Base-by-base conservation (phyloP, 306 rosid genomes). In the Vachellia collinsii region DNA sequence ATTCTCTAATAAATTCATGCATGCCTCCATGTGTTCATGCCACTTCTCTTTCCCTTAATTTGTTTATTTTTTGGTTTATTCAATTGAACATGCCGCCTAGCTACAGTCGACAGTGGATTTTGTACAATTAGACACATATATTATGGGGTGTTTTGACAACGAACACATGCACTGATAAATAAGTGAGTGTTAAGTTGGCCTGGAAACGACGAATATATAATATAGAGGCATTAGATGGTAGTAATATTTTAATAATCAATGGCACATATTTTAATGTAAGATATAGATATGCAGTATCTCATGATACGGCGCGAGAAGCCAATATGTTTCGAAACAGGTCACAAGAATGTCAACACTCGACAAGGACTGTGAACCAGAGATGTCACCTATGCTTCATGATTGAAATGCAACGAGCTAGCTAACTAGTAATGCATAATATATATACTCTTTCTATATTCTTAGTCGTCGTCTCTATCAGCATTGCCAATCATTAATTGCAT, bases 1-100 rank as follows among this genome's bases (percentile, higher is more conserved):
- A 54, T 44, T 10, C 64, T 51, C 72, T 20, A 63, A 41, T 36
- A 70, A 50, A 23, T 70, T 3, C 53, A 75, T 70, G 46, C 64
- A 9, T 10, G 8, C 44, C 56, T 50, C 59, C 84, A 84, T 72
- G 82, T 78, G 37, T 79, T n/a, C 72, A 46, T 83, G 59, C 69
- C 70, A 39, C 66, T 22, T 20, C 16, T 23, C 22, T 13, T 39
- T 7, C 16, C 37, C 23, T 10, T 44, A 8, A 44, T 8, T 59
- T 8, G 22, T 13, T 4, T 42, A 0, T 0, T 34, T 41, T 61
- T 47, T n/a, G 23, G n/a, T 72, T 74, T 83, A 62, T 29, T 25
- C 54, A 65, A 53, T 43, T 72, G 6, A 43, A 43, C 4, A 59
- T 53, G 23, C 23, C 0, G 4, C 16, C 14, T 22, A 12, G 36